Conservation (phyloP, 305 asterid species). For the Fraxinus xanthoxyloides region DNA sequence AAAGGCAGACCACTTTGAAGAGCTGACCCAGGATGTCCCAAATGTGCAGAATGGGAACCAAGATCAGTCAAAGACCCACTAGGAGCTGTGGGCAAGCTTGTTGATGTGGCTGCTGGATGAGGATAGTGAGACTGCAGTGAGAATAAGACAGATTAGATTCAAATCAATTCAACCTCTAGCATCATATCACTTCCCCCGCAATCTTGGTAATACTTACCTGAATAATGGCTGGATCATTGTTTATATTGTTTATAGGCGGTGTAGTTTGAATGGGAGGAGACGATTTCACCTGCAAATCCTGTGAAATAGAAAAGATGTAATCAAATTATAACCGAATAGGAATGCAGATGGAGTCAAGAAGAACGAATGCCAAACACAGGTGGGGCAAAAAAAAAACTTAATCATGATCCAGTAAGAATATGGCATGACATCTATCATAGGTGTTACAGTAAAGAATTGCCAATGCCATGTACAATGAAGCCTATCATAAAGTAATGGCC, state of each 20-base stretch:
- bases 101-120: constrained; percentile 55
- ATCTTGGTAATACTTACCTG: constrained; percentile 55
- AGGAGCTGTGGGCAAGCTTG: constrained; percentile 66
- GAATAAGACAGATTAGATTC: constrained; percentile 22
- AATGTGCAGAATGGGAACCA: constrained; percentile 57
- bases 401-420: background rate
- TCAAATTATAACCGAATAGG: background rate
- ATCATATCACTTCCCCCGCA: constrained; percentile 3
- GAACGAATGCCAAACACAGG: background rate
- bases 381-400: background rate
- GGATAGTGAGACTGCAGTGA: constrained; percentile 84
- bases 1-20: constrained; percentile 71
- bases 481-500: background rate
- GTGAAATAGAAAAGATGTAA: constrained; percentile 23
- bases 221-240: constrained; percentile 93
- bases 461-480: background rate
- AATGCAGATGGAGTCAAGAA: background rate
- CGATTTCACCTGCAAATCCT: constrained; percentile 93
- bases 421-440: background rate
- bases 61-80: constrained; percentile 52
- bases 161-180: constrained; percentile 2
- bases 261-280: constrained; percentile 74
- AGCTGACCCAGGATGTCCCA: constrained; percentile 60
- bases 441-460: background rate
- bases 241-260: constrained; percentile 64